A percentile compares a stretch with the other conserved stretches of the same genome.
These are phyloP conservation scores for Beta corolliflora DNA, from an alignment of 179 eudicot species.

Conservation along the genomic window DNA sequence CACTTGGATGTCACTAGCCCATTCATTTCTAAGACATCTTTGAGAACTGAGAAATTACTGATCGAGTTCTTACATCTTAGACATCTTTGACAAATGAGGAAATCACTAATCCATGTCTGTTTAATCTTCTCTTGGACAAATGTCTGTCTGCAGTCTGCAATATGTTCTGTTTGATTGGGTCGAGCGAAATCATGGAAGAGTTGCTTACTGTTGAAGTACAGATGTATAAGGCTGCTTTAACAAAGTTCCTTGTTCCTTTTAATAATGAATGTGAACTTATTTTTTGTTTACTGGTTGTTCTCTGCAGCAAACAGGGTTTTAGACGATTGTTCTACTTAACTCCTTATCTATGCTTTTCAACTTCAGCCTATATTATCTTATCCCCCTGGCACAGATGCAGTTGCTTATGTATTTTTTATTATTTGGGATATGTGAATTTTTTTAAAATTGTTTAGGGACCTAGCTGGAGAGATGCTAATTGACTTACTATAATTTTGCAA, in stretches of 20 bases:
- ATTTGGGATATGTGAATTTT: not conserved
- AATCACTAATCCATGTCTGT: not conserved
- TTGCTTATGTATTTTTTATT: not conserved
- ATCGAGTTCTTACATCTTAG: not conserved
- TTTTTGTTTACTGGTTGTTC: not conserved
- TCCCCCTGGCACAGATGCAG: not conserved
- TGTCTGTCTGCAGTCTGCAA: not conserved
- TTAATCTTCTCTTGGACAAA: not conserved
- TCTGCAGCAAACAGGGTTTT: too few relatives aligned
- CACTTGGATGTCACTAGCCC: not conserved
- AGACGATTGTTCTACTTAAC: not conserved
- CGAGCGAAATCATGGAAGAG: not conserved
- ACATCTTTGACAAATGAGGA: not conserved
- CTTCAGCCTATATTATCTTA: not conserved
- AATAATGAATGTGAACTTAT: not conserved
- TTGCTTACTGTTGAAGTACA: not conserved
- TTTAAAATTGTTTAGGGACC: not conserved
- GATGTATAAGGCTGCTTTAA: not conserved
- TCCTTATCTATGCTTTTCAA: not conserved
- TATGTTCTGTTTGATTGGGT: not conserved
- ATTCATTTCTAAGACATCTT: not conserved
- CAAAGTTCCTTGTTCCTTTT: not conserved
- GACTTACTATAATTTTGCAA: constrained; percentile 24
- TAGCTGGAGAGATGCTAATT: constrained; percentile 21
- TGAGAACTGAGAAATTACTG: not conserved